phyloP scores from a whole-genome alignment of 768 basidiomycete genomes.

The Pleurotus sapidus region DNA sequence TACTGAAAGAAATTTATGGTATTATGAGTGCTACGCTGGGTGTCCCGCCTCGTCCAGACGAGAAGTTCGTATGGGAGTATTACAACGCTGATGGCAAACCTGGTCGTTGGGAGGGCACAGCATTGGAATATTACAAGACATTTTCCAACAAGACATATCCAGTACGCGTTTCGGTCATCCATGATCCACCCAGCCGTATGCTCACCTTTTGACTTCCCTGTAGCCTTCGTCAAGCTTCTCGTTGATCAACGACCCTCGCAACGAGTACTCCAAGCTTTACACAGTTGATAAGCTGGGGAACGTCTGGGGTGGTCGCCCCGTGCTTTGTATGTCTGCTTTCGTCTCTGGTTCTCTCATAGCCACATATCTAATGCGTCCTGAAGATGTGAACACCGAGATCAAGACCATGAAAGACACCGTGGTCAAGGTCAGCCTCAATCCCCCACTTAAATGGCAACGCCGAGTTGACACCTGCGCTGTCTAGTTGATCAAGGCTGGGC shows the following conservation, averaged over 20 bases:
- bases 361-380: neutral
- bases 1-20: conserved; percentile 81
- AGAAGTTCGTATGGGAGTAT: conserved; percentile 85
- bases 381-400: conserved; percentile 89
- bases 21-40: conserved; percentile 86
- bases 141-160: conserved; percentile 57
- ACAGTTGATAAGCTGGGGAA: conserved; percentile 94
- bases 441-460: neutral
- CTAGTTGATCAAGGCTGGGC: conserved; percentile 78
- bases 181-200: neutral
- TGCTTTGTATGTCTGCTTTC: conserved; percentile 61
- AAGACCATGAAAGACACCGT: conserved; percentile 80
- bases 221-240: conserved; percentile 82
- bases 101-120: conserved; percentile 75
- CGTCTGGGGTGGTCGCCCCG: conserved; percentile 81
- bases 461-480: neutral
- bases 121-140: conserved; percentile 73
- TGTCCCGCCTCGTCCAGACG: conserved; percentile 73
- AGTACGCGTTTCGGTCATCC: conserved; percentile 30
- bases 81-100: conserved; percentile 77
- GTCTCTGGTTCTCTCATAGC: neutral
- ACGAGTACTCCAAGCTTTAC: conserved; percentile 78
- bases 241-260: conserved; percentile 92
- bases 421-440: conserved; percentile 48
- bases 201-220: conserved; percentile 4